phyloP scores from a whole-genome alignment of 192 early-diverging fungal species.

The Coemansia pectinata region DNA sequence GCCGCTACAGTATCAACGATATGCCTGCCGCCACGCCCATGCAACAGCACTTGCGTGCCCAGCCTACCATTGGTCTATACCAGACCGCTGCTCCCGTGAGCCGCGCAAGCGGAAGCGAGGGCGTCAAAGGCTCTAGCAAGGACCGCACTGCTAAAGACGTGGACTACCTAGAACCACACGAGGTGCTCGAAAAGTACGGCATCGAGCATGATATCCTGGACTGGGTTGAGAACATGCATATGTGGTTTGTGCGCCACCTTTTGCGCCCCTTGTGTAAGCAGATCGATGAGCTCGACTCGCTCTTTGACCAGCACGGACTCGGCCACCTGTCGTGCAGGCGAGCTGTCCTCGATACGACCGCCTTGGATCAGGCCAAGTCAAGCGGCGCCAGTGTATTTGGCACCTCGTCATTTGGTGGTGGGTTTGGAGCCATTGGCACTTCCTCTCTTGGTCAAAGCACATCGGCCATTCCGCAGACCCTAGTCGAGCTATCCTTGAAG shows the following conservation, averaged over 20 bases:
- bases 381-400: background rate
- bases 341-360: slow-evolving; percentile 30
- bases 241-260: slow-evolving; percentile 54
- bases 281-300: slow-evolving; percentile 44
- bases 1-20: slow-evolving; percentile 24
- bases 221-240: slow-evolving; percentile 53
- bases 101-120: slow-evolving; percentile 27
- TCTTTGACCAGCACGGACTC: slow-evolving; percentile 44
- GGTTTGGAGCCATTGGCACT: slow-evolving; percentile 14
- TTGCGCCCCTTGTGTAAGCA: slow-evolving; percentile 46
- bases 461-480: slow-evolving; percentile 31
- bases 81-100: slow-evolving; percentile 47
- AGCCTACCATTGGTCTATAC: slow-evolving; percentile 47
- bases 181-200: slow-evolving; percentile 45
- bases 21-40: slow-evolving; percentile 28
- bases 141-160: slow-evolving; percentile 18
- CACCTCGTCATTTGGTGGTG: slow-evolving; percentile 10
- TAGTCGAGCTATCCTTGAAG: slow-evolving; percentile 38
- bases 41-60: slow-evolving; percentile 40
- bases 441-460: background rate
- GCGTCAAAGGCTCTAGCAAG: slow-evolving; percentile 30
- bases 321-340: slow-evolving; percentile 46
- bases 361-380: slow-evolving; percentile 38
- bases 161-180: slow-evolving; percentile 53
- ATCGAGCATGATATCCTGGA: slow-evolving; percentile 38